Percentiles rank a stretch among this genome's conserved stretches.
Conservation (phyloP, 2,329 filamentous ascomycete genomes). For the Beauveria brongniartii region DNA sequence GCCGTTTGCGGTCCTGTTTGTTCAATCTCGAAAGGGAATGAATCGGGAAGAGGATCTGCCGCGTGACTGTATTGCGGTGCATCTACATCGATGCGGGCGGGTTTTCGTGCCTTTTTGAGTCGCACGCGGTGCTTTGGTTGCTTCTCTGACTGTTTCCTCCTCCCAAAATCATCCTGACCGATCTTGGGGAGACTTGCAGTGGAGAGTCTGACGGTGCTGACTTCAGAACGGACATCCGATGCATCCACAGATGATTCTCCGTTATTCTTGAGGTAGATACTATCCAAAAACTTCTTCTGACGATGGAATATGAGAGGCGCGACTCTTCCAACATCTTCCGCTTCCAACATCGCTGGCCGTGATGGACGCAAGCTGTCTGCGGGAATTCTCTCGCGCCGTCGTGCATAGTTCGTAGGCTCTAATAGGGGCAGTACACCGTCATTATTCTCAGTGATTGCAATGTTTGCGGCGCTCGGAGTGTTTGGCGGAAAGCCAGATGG, state of each 20-base stretch:
- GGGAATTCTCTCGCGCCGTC: not conserved
- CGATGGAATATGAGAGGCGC: slow-evolving; percentile 35
- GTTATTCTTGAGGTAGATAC: slow-evolving; percentile 37
- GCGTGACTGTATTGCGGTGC: slow-evolving; percentile 46
- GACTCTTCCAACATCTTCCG: slow-evolving; percentile 27
- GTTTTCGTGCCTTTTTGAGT: slow-evolving; percentile 17
- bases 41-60: slow-evolving; percentile 38
- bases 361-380: slow-evolving; percentile 4
- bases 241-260: slow-evolving; percentile 18
- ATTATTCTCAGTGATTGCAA: not conserved
- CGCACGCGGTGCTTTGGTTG: slow-evolving; percentile 17
- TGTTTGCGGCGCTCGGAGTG: not conserved
- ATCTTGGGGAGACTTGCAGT: not conserved
- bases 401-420: not conserved
- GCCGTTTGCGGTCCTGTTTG: slow-evolving; percentile 11
- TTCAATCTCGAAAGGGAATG: slow-evolving; percentile 7
- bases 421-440: not conserved
- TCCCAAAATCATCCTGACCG: not conserved
- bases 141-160: slow-evolving; percentile 6
- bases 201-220: not conserved
- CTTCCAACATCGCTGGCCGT: slow-evolving; percentile 51
- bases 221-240: not conserved
- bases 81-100: slow-evolving; percentile 38
- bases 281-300: slow-evolving; percentile 47
- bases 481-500: not conserved